These are phyloP conservation scores for Penicillium silybi DNA, from an alignment of 495 filamentous ascomycete species.

Conservation along the genomic window DNA sequence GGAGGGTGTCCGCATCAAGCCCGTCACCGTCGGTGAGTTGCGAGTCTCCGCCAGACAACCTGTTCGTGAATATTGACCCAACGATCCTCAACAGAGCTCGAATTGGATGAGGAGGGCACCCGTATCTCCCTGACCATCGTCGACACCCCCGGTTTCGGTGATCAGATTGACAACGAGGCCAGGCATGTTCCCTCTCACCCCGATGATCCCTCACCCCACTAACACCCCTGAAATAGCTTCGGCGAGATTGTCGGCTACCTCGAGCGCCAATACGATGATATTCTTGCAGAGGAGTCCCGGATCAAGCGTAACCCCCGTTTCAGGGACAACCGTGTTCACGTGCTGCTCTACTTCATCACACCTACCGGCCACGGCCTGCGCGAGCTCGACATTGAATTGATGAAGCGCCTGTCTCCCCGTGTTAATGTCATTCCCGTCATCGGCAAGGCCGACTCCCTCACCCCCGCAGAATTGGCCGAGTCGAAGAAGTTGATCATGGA, in stretches of 20 bases:
- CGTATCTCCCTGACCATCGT: constrained; percentile 97
- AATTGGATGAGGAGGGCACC: constrained; percentile 96
- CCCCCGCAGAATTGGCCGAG: constrained; percentile 92
- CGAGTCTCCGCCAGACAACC: constrained; percentile 2
- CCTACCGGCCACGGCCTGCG: constrained; percentile 97
- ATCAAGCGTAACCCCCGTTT: constrained; percentile 99
- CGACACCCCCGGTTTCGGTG: constrained; percentile 96
- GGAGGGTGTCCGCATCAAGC: constrained; percentile 97
- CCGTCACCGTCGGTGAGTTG: constrained; percentile 87
- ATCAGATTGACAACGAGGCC: constrained; percentile 98
- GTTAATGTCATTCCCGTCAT: constrained; percentile 99
- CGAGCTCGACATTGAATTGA: constrained; percentile 97
- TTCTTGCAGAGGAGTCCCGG: constrained; percentile 96
- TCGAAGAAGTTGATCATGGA: constrained; percentile 99
- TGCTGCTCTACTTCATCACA: constrained; percentile 97
- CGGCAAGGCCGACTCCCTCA: constrained; percentile 96
- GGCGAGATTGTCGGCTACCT: constrained; percentile 95
- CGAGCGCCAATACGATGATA: constrained; percentile 98
- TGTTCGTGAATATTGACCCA: constrained; percentile 5
- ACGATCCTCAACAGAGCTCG: constrained; percentile 62
- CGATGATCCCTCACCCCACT: constrained; percentile 12
- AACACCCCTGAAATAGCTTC: constrained; percentile 58
- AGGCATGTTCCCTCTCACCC: constrained; percentile 54
- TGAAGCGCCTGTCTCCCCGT: constrained; percentile 97
- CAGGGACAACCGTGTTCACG: constrained; percentile 97